Conservation (phyloP, 176 grass and related monocot genomes). For the Oryza glaberrima region DNA sequence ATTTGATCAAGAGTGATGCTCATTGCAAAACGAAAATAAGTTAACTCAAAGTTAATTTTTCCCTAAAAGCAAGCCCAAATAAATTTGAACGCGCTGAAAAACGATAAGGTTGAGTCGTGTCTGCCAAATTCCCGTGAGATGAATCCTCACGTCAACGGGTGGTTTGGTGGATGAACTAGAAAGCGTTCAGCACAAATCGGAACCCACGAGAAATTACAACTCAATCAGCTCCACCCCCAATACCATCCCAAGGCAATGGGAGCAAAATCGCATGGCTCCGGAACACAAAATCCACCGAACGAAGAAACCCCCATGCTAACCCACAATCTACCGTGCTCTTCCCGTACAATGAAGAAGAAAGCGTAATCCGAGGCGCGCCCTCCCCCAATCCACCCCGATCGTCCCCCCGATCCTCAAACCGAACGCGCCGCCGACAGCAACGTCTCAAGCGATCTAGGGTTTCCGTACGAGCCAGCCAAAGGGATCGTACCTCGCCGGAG, state of each 20-base stretch:
- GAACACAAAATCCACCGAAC: not conserved
- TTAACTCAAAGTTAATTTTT: not conserved
- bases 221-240: not conserved
- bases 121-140: not conserved
- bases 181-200: not conserved
- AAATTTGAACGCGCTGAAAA: slow-evolving; percentile 15
- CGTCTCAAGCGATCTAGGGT: slow-evolving; percentile 30
- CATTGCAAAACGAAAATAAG: not conserved
- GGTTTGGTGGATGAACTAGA: not conserved
- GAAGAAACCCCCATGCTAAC: not conserved
- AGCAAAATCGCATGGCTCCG: not conserved
- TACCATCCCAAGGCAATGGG: not conserved
- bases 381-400: not conserved
- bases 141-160: not conserved
- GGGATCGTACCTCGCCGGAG: slow-evolving; percentile 55
- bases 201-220: not conserved
- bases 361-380: not conserved
- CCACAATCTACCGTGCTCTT: not conserved
- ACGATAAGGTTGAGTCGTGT: not conserved
- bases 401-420: not conserved
- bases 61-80: not conserved
- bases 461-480: not conserved
- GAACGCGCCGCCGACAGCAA: not conserved
- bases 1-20: slow-evolving; percentile 11
- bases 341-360: not conserved